Conservation (phyloP, 1,284 basidiomycete species). For the Ustilago esculenta region DNA sequence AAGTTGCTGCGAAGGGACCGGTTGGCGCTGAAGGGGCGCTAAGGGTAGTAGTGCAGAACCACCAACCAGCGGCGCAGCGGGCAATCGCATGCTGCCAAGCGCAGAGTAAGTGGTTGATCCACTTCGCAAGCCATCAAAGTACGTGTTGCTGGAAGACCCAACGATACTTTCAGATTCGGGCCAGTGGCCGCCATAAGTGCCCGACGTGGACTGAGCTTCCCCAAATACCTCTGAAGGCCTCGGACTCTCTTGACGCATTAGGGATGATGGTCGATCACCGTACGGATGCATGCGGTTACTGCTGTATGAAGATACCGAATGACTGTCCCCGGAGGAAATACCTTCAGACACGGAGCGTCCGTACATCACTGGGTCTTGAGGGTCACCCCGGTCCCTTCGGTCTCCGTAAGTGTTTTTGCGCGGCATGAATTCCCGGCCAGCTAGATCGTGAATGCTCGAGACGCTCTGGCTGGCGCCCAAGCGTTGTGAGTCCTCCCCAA, state of each 20-base stretch:
- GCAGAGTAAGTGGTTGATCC: neutral
- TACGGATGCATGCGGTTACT: constrained; percentile 29
- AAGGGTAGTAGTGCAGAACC: constrained; percentile 9
- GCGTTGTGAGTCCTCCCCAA: constrained; percentile 2
- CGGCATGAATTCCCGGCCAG: constrained; percentile 10
- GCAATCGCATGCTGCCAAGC: neutral
- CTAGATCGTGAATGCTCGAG: constrained; percentile 9
- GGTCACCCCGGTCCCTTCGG: constrained; percentile 13
- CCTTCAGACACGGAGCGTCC: constrained; percentile 13
- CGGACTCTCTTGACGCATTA: constrained; percentile 20
- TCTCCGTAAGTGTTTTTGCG: constrained; percentile 9
- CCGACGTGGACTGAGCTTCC: neutral
- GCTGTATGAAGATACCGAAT: constrained; percentile 9
- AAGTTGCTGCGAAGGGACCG: constrained; percentile 29
- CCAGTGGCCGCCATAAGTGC: constrained; percentile 21
- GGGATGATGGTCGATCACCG: constrained; percentile 12
- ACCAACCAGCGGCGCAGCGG: constrained; percentile 2
- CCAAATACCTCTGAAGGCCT: constrained; percentile 7
- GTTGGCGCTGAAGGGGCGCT: constrained; percentile 13
- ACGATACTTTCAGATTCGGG: constrained; percentile 10
- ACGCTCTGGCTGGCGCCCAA: neutral
- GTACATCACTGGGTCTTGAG: neutral
- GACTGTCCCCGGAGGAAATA: constrained; percentile 2
- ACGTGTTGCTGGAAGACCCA: neutral
- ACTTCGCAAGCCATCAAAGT: constrained; percentile 14